phyloP scores from a whole-genome alignment of 2,329 filamentous ascomycete genomes.

The Fusarium longipes region DNA sequence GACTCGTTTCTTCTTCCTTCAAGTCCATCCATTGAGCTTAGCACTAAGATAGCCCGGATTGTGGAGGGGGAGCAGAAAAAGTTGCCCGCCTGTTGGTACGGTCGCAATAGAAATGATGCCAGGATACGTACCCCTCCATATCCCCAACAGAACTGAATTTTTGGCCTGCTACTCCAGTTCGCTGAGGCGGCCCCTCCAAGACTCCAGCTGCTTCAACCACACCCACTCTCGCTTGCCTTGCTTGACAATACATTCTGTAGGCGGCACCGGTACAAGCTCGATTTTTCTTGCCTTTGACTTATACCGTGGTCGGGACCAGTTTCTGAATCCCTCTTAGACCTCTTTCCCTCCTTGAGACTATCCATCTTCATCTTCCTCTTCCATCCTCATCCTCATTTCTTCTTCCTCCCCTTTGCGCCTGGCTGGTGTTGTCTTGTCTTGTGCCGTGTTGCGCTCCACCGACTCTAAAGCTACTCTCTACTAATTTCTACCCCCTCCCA shows the following conservation, averaged over 20 bases:
- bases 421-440: slow-evolving; percentile 47
- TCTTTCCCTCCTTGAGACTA: slow-evolving; percentile 46
- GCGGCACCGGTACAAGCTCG: slow-evolving; percentile 38
- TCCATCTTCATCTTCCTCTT: slow-evolving; percentile 44
- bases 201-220: slow-evolving; percentile 42
- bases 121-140: slow-evolving; percentile 49
- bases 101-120: slow-evolving; percentile 32
- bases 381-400: slow-evolving; percentile 32
- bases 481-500: slow-evolving; percentile 47
- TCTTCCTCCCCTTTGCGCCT: slow-evolving; percentile 43
- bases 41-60: slow-evolving; percentile 43
- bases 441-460: slow-evolving; percentile 44
- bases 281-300: slow-evolving; percentile 47
- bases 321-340: slow-evolving; percentile 42
- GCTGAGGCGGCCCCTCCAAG: slow-evolving; percentile 45
- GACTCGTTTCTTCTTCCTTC: slow-evolving; percentile 29
- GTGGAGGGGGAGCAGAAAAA: slow-evolving; percentile 36
- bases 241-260: slow-evolving; percentile 26
- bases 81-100: slow-evolving; percentile 32
- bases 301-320: slow-evolving; percentile 46
- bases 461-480: slow-evolving; percentile 41
- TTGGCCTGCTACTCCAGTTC: slow-evolving; percentile 46
- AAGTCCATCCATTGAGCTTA: slow-evolving; percentile 31
- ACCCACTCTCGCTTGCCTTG: slow-evolving; percentile 38
- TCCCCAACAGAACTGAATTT: slow-evolving; percentile 59